Base-by-base conservation (phyloP, 179 eudicot genomes). In the Spergularia azorica region DNA sequence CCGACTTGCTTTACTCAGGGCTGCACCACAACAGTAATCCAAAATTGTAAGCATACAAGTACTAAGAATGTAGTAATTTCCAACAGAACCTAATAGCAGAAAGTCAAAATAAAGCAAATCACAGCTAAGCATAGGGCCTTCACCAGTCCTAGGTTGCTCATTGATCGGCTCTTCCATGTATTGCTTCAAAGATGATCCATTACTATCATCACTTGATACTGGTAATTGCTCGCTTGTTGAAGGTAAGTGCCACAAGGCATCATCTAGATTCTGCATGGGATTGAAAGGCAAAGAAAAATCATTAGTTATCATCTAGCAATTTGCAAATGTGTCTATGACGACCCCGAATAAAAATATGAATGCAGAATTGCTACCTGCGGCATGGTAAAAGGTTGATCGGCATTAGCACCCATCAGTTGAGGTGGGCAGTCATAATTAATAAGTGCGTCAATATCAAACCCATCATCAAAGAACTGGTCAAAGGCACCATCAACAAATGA, bases 161-260 rank as follows among this genome's bases (percentile, higher is more conserved):
- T 76, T 76, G 39, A 83, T 85, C 13, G 72, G 60, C 12, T 54
- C 18, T 69, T 65, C 81, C 63, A 79, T 66, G 54, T 72, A 84
- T 75, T 79, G 85, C 83, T 86, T 82, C 72, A 93, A 89, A 21
- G 94, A 83, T 39, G 95, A 87, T 51, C 88, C 89, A 78, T 38
- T 48, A 82, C 80, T 81, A 76, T 76, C 73, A 21, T 74, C 70
- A 54, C 66, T 32, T 52, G 79, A 72, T 67, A 43, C 70, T 5
- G 82, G 58, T 41, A 73, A 79, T 66, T 81, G 74, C 54, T 84
- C 85, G 52, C 67, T 81, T 60, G 79, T 76, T 57, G 71, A n/a
- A 62, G 75, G 76, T 66, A 74, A 63, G 78, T 84, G 85, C 76
- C 83, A 52, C n/a, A 76, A 66, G 75, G 54, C 83, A 59, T 65